These are phyloP conservation scores for Actinomortierella ambigua DNA, from an alignment of 371 early-diverging fungal species.

Conservation along the genomic window DNA sequence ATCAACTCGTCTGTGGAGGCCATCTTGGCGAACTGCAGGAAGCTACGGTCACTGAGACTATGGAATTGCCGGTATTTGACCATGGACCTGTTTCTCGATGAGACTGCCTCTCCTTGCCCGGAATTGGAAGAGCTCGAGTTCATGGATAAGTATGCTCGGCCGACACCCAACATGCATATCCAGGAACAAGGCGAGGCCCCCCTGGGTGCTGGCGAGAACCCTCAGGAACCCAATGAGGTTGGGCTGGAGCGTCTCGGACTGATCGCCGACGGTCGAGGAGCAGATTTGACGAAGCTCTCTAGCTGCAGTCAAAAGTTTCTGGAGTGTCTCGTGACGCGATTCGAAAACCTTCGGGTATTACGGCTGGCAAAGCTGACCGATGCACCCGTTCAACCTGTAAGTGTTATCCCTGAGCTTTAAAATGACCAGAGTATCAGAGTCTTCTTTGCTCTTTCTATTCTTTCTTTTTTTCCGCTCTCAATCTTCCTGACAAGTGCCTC, in stretches of 20 bases:
- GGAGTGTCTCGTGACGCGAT: slow-evolving; percentile 24
- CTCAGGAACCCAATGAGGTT: no score
- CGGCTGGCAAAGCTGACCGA: slow-evolving; percentile 35
- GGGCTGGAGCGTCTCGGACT: no score
- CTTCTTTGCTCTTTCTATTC: background rate
- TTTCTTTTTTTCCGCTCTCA: background rate
- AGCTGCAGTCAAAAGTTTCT: slow-evolving; percentile 4
- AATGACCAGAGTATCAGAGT: no score
- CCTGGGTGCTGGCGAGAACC: no score
- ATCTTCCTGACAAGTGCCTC: no score
- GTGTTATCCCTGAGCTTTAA: no score
- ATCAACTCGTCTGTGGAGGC: slow-evolving; percentile 36
- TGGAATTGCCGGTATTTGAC: slow-evolving; percentile 43
- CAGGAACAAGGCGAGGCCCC: no score
- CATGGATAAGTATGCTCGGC: slow-evolving; percentile 36
- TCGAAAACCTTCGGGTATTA: slow-evolving; percentile 19
- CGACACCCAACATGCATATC: background rate
- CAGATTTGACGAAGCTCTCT: no score
- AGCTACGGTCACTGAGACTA: slow-evolving; percentile 19
- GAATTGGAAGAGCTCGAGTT: slow-evolving; percentile 30
- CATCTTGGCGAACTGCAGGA: slow-evolving; percentile 17
- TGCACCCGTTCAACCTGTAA: slow-evolving; percentile 25
- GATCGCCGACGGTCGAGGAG: no score
- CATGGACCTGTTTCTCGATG: slow-evolving; percentile 27
- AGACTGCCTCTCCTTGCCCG: slow-evolving; percentile 7